Evolutionary conservation across 2,329 filamentous ascomycete genomes (phyloP).

Genomic region (Geosmithia flava): DNA sequence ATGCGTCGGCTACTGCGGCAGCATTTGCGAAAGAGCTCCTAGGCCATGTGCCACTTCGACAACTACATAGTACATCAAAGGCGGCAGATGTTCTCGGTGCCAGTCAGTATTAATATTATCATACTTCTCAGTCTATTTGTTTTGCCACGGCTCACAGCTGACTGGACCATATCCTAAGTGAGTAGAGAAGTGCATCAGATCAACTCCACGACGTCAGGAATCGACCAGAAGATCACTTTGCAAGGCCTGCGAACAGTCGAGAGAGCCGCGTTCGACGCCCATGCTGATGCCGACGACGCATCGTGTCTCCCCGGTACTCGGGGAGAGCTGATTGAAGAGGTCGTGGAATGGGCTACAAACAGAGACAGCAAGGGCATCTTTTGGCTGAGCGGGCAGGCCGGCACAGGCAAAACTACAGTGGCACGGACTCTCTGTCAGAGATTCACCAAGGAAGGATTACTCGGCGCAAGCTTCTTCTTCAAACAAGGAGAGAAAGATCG

Average conservation of each 20-base stretch:
- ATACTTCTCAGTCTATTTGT: too few relatives aligned
- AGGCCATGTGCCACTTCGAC: too few relatives aligned
- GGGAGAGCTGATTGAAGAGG: background rate
- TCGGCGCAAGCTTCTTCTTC: conserved; percentile 2
- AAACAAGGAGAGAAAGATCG: conserved; percentile 6
- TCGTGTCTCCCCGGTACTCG: background rate
- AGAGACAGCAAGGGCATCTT: background rate
- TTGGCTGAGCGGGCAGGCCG: conserved; percentile 2
- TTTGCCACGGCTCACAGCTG: too few relatives aligned
- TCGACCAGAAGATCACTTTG: background rate
- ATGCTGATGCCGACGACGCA: background rate
- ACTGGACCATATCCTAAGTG: too few relatives aligned
- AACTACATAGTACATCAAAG: too few relatives aligned
- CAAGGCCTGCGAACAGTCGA: background rate
- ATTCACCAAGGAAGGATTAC: background rate
- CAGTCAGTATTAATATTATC: too few relatives aligned
- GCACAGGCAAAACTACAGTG: conserved; percentile 2
- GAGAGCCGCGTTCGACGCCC: background rate
- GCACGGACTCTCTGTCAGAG: background rate
- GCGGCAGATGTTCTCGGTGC: too few relatives aligned
- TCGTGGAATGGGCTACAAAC: background rate
- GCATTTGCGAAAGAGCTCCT: conserved; percentile 11
- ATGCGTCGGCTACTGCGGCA: conserved; percentile 11
- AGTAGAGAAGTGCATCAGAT: too few relatives aligned
- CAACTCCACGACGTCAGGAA: background rate